Percentiles rank a stretch among this genome's conserved stretches.
Evolutionary conservation across 176 grass and related monocot genomes (phyloP).

Genomic region (Triticum urartu): DNA sequence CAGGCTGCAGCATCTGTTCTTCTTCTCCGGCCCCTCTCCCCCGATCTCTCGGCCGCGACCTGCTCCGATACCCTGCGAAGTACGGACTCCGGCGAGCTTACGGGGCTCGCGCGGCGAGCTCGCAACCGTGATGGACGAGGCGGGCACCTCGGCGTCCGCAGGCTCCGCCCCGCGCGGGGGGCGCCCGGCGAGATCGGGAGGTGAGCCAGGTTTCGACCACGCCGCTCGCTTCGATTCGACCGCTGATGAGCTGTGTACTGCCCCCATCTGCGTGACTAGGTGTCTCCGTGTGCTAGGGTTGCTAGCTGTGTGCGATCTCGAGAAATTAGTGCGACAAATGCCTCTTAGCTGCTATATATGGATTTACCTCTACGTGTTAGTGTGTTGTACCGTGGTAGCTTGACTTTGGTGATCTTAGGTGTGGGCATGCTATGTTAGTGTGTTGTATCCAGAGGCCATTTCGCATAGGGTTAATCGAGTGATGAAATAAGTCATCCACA

Average conservation of each 20-base stretch:
- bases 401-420: neutral
- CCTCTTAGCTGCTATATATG: neutral
- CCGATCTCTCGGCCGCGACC: neutral
- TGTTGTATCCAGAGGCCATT: neutral
- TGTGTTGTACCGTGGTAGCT: neutral
- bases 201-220: slow-evolving; percentile 33
- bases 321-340: neutral
- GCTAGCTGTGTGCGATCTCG: neutral
- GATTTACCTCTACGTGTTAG: neutral
- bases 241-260: neutral
- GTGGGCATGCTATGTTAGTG: neutral
- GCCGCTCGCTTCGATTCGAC: slow-evolving; percentile 15
- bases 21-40: neutral
- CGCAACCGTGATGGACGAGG: slow-evolving; percentile 47
- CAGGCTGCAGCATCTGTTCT: neutral
- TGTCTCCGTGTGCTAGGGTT: neutral
- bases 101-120: neutral
- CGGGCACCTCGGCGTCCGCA: slow-evolving; percentile 47
- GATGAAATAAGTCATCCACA: too few relatives aligned
- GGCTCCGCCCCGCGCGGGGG: neutral
- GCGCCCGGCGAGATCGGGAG: slow-evolving; percentile 58
- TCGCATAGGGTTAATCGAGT: neutral
- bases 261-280: neutral
- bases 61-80: neutral
- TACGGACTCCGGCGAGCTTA: slow-evolving; percentile 26